A percentile compares a stretch with the other conserved stretches of the same genome.
phyloP scores from a whole-genome alignment of 2,329 filamentous ascomycete species.

The Aspergillus melleus region DNA sequence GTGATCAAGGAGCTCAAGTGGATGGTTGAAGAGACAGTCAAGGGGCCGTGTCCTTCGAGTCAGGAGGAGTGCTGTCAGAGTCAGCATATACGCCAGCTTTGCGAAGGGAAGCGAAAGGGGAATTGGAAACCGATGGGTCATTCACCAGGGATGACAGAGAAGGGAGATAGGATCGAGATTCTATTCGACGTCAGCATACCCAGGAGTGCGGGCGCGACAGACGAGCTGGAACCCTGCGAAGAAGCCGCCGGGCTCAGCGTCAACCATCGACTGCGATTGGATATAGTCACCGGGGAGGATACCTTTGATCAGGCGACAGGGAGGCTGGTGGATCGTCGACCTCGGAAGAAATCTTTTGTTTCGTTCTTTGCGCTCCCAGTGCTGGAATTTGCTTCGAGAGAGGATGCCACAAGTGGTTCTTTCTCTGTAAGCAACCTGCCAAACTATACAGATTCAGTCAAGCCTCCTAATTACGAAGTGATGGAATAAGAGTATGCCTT shows the following conservation, averaged over 20 bases:
- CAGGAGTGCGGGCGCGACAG: not conserved
- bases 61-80: not conserved
- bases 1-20: conserved; percentile 11
- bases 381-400: not conserved
- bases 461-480: not conserved
- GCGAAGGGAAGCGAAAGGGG: not conserved
- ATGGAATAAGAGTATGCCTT: not conserved
- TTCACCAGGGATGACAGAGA: not conserved
- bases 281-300: conserved; percentile 11
- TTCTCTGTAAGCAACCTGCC: not conserved
- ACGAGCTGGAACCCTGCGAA: not conserved
- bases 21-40: conserved; percentile 8
- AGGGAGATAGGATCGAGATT: not conserved
- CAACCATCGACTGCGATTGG: conserved; percentile 7
- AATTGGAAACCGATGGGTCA: not conserved
- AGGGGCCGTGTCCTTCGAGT: not conserved
- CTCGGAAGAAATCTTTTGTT: conserved; percentile 6
- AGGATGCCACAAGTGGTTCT: not conserved
- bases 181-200: conserved; percentile 2
- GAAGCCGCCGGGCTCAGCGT: not conserved
- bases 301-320: conserved; percentile 5
- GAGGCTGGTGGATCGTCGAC: conserved; percentile 7
- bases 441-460: not conserved
- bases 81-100: conserved; percentile 1
- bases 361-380: conserved; percentile 7